Conservation (phyloP, 768 basidiomycete species). For the Lactifluus pinguis region DNA sequence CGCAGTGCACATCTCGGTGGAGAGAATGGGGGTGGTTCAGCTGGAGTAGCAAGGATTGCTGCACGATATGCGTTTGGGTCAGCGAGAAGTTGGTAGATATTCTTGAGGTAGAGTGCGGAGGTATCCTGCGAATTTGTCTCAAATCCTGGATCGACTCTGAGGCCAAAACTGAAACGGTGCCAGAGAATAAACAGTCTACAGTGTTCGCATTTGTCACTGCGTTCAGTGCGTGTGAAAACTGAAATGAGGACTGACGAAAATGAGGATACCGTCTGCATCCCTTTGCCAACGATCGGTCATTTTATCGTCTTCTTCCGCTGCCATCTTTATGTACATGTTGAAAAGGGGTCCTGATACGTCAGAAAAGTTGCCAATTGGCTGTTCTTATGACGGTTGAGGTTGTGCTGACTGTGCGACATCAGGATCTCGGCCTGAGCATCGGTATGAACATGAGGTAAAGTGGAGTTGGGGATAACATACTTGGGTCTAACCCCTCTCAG, state of each 20-base stretch:
- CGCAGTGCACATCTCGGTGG: neutral
- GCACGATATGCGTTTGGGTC: neutral
- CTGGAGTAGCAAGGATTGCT: neutral
- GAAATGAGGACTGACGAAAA: constrained; percentile 11
- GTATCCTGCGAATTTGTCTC: neutral
- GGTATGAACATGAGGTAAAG: neutral
- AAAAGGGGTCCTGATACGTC: constrained; percentile 5
- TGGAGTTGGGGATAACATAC: neutral
- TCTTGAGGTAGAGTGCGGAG: neutral
- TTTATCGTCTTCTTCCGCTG: constrained; percentile 6
- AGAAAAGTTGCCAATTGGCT: neutral
- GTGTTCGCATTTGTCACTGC: neutral
- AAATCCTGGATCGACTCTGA: neutral
- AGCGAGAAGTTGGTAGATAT: neutral
- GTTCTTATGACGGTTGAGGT: neutral
- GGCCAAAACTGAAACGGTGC: neutral
- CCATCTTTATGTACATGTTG: constrained; percentile 2
- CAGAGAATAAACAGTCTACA: constrained; percentile 14
- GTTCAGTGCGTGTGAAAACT: neutral
- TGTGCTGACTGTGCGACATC: neutral
- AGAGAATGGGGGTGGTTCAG: neutral
- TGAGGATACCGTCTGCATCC: constrained; percentile 14
- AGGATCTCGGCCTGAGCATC: neutral
- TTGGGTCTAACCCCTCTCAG: neutral
- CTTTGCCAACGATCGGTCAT: constrained; percentile 9